Evolutionary conservation across 768 basidiomycete species (phyloP).

Genomic region (Sarcodon sp.): DNA sequence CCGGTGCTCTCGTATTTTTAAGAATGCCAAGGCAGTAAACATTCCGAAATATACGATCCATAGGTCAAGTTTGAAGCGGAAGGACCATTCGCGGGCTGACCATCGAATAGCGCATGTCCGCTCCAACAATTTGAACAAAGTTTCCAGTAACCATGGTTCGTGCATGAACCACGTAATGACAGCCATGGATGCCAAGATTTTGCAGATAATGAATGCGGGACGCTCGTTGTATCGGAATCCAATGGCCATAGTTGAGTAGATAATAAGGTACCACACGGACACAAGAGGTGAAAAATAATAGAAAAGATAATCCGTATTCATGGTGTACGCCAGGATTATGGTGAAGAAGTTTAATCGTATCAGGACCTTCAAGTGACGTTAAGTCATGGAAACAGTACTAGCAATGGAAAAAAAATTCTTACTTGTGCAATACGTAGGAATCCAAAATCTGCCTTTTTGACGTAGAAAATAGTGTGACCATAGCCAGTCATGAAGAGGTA

Average conservation of each 20-base stretch:
- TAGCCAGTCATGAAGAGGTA: conserved; percentile 94
- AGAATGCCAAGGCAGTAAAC: conserved; percentile 57
- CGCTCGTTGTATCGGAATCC: conserved; percentile 67
- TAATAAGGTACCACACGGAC: conserved; percentile 81
- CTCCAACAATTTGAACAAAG: conserved; percentile 49
- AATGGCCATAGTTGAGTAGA: conserved; percentile 66
- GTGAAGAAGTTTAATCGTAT: conserved; percentile 80
- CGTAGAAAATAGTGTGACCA: conserved; percentile 79
- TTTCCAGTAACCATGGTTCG: conserved; percentile 47
- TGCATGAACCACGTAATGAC: conserved; percentile 56
- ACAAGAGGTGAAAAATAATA: conserved; percentile 90
- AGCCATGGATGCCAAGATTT: conserved; percentile 54
- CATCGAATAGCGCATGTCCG: conserved; percentile 65
- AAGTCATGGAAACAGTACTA: conserved; percentile 3
- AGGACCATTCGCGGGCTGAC: conserved; percentile 80
- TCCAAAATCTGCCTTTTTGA: conserved; percentile 82
- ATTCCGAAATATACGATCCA: conserved; percentile 86
- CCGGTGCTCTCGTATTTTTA: conserved; percentile 64
- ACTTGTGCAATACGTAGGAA: conserved; percentile 67
- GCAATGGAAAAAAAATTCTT: conserved; percentile 8
- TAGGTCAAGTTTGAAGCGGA: conserved; percentile 80
- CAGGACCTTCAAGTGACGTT: conserved; percentile 34
- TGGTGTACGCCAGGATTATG: conserved; percentile 70
- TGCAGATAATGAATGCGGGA: conserved; percentile 50
- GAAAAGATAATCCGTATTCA: conserved; percentile 86